Evolutionary conservation across 306 rosid species (phyloP).

Genomic region (Medicago arabica): DNA sequence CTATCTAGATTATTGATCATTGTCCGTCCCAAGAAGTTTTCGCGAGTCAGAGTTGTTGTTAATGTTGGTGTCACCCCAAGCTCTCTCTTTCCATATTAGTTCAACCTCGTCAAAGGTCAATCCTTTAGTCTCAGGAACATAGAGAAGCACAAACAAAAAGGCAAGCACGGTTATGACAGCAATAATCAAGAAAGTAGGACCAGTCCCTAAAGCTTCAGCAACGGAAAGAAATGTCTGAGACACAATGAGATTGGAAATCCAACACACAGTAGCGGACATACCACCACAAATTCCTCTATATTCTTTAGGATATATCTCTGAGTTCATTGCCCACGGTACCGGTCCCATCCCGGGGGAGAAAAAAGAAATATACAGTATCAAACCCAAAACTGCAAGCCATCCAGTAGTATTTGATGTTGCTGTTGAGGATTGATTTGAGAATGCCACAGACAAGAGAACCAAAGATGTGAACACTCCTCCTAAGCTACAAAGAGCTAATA

Average conservation of each 20-base stretch:
- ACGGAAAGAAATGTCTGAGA: constrained; percentile 8
- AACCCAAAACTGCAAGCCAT: constrained; percentile 68
- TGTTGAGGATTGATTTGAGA: constrained; percentile 44
- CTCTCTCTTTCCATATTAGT: constrained; percentile 81
- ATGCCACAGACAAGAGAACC: constrained; percentile 56
- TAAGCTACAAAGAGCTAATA: constrained; percentile 72
- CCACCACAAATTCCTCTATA: constrained; percentile 83
- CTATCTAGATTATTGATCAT: neutral
- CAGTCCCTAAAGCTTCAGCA: neutral
- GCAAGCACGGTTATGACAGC: constrained; percentile 64
- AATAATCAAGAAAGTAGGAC: constrained; percentile 1
- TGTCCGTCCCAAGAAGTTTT: constrained; percentile 2
- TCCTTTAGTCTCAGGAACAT: constrained; percentile 89
- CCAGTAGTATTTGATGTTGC: constrained; percentile 24
- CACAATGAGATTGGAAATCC: constrained; percentile 51
- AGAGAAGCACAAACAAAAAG: constrained; percentile 58
- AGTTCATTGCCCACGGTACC: constrained; percentile 83
- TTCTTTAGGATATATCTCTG: constrained; percentile 83
- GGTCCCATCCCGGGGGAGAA: constrained; percentile 88
- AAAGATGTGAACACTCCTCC: constrained; percentile 72
- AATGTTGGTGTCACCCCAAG: constrained; percentile 51
- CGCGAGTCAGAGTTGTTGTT: neutral
- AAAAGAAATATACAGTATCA: constrained; percentile 64
- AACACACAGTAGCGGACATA: constrained; percentile 83
- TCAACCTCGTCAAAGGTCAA: constrained; percentile 93